Percentiles rank a stretch among this genome's conserved stretches.
Evolutionary conservation across 805 yeast species (phyloP).

Genomic region (Kuraishia capsulata): DNA sequence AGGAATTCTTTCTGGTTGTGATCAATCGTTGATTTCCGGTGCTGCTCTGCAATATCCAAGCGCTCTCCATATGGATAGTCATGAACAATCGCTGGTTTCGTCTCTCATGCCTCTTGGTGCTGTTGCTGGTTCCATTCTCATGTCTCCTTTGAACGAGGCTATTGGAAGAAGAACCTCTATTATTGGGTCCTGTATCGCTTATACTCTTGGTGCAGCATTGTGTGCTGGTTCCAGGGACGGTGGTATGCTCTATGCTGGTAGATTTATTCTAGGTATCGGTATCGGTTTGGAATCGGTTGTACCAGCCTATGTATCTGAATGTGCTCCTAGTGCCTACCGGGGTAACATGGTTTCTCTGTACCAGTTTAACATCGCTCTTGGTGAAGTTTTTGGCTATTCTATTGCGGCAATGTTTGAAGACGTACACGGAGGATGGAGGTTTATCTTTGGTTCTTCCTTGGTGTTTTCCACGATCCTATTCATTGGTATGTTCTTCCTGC

Average conservation of each 20-base stretch:
- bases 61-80: conserved; percentile 27
- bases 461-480: conserved; percentile 46
- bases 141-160: conserved; percentile 23
- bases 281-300: conserved; percentile 63
- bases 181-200: conserved; percentile 47
- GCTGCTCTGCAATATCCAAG: conserved; percentile 43
- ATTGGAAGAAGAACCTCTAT: conserved; percentile 47
- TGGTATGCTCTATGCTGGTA: conserved; percentile 47
- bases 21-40: conserved; percentile 60
- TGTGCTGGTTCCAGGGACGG: conserved; percentile 41
- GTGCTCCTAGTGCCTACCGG: conserved; percentile 47
- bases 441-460: conserved; percentile 54
- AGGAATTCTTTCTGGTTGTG: conserved; percentile 58
- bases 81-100: conserved; percentile 43
- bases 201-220: conserved; percentile 51
- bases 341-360: conserved; percentile 55
- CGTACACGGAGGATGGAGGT: conserved; percentile 55
- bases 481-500: conserved; percentile 42
- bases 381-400: conserved; percentile 58
- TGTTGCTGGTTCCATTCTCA: conserved; percentile 48
- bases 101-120: conserved; percentile 66
- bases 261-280: conserved; percentile 54
- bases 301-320: conserved; percentile 53
- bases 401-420: conserved; percentile 52
- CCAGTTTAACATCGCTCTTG: conserved; percentile 57